Evolutionary conservation across 1,139 yeast genomes (phyloP), one percentile per base, ranked within the genome.

Genomic region (Geotrichum europaeum): DNA sequence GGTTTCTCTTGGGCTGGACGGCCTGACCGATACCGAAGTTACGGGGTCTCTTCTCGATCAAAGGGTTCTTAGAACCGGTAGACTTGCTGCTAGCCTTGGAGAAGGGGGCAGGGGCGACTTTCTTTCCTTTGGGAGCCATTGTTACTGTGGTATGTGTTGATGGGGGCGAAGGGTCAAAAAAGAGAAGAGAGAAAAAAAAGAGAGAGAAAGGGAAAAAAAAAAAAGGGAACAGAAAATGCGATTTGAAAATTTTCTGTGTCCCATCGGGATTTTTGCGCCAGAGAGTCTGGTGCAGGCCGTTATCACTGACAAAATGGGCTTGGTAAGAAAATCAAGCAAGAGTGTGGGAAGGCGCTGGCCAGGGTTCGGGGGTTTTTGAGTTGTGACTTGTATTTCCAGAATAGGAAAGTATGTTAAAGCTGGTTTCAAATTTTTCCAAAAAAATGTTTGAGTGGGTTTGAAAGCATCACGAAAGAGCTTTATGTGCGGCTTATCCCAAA

Each of bases 21-120:
- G 85, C 81, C 83, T 90, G 97, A 75, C 99, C 99, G 74, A 94
- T 87, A 81, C 98, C 98, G 75, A 87, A 92, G 84, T 85, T 87
- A 82, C 87, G 88, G 79, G 97, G 96, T 68, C 91, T 83, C 68
- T 96, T 79, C 78, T 88, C 95, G 73, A 87, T 78, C 78, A 90
- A 82, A 73, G 96, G 96, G 84, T 87, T 87, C 75, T 72, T 71
- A 54, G 74, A 63, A 56, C 24, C 36, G 34, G 73, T 69, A 59
- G 70, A 63, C 65, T 74, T 69, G 69, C 76, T 68, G 64, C 75
- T 70, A 69, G 79, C 66, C 71, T 78, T 70, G 32, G 52, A 50
- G 75, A 84, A 81, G 72, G 96, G 96, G 75, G 95, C 89, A 79
- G 95, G 94, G 76, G 96, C 96, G 75, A 89, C 95, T 84, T 89